A percentile compares a stretch with the other conserved stretches of the same genome.
These are phyloP conservation scores for Periglandula ipomoeae DNA, from an alignment of 2,329 filamentous ascomycete species.

Conservation along the genomic window DNA sequence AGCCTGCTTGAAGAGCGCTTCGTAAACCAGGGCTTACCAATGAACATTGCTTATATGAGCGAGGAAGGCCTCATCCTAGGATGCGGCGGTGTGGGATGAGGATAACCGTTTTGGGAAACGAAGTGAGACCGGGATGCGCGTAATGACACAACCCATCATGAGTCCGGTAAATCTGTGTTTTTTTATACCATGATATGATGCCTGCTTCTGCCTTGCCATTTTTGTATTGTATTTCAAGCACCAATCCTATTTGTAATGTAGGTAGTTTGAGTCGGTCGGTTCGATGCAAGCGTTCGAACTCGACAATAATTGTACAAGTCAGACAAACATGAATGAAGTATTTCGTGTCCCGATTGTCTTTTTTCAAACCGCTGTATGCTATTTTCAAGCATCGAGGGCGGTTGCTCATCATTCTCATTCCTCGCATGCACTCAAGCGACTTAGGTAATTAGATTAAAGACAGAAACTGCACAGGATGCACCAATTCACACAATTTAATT, in stretches of 20 bases:
- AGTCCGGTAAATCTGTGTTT: not conserved
- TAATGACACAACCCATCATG: conserved; percentile 1
- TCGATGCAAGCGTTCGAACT: not conserved
- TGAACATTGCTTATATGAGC: not conserved
- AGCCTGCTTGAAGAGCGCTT: conserved; percentile 25
- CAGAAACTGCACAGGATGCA: too few species aligned
- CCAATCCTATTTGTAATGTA: conserved; percentile 2
- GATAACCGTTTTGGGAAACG: not conserved
- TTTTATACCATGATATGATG: conserved; percentile 4
- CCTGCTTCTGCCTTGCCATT: not conserved
- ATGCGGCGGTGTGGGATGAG: not conserved
- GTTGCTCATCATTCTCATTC: too few species aligned
- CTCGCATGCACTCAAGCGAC: too few species aligned
- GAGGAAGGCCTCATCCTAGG: not conserved
- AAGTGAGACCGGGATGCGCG: not conserved
- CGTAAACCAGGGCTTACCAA: not conserved
- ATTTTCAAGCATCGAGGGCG: too few species aligned
- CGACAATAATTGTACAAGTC: not conserved
- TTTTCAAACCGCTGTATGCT: too few species aligned
- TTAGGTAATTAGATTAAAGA: too few species aligned
- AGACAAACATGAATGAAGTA: not conserved
- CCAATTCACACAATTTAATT: not conserved
- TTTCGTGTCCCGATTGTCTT: too few species aligned
- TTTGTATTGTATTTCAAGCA: not conserved
- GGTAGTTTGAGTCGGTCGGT: conserved; percentile 4